These are phyloP conservation scores for Debaryomyces sp. DNA, from an alignment of 1,139 yeast species.

Conservation along the genomic window DNA sequence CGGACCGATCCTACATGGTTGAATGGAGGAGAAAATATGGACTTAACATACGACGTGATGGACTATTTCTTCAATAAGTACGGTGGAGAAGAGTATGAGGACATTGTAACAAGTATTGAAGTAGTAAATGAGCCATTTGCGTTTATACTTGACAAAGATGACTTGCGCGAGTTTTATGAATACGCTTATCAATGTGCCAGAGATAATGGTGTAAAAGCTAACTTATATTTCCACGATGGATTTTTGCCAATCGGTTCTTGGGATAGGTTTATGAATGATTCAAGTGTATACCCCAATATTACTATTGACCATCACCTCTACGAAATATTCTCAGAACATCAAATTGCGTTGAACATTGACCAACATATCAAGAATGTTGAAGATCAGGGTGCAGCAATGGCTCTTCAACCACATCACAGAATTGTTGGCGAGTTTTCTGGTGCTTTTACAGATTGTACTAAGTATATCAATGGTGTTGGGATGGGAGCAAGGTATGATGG, in stretches of 20 bases:
- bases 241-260: slow-evolving; percentile 24
- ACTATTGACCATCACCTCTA: slow-evolving; percentile 29
- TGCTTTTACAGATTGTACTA: slow-evolving; percentile 31
- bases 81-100: slow-evolving; percentile 13
- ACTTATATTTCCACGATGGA: slow-evolving; percentile 26
- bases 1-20: slow-evolving; percentile 18
- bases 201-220: slow-evolving; percentile 12
- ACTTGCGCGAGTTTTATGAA: slow-evolving; percentile 18
- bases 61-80: slow-evolving; percentile 24
- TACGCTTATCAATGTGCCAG: slow-evolving; percentile 15
- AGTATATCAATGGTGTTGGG: slow-evolving; percentile 28
- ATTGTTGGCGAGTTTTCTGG: slow-evolving; percentile 32
- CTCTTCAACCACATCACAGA: slow-evolving; percentile 18
- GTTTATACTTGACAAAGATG: slow-evolving; percentile 16
- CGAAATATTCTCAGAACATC: slow-evolving; percentile 24
- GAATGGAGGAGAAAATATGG: slow-evolving; percentile 16
- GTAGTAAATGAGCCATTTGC: slow-evolving; percentile 30
- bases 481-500: slow-evolving; percentile 28
- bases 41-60: slow-evolving; percentile 19
- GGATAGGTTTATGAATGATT: slow-evolving; percentile 20
- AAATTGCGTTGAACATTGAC: slow-evolving; percentile 16
- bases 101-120: slow-evolving; percentile 21
- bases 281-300: slow-evolving; percentile 10
- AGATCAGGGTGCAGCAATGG: slow-evolving; percentile 18
- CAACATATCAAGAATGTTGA: slow-evolving; percentile 20